Conservation (phyloP, 768 basidiomycete species). For the Termitomyces sp. region DNA sequence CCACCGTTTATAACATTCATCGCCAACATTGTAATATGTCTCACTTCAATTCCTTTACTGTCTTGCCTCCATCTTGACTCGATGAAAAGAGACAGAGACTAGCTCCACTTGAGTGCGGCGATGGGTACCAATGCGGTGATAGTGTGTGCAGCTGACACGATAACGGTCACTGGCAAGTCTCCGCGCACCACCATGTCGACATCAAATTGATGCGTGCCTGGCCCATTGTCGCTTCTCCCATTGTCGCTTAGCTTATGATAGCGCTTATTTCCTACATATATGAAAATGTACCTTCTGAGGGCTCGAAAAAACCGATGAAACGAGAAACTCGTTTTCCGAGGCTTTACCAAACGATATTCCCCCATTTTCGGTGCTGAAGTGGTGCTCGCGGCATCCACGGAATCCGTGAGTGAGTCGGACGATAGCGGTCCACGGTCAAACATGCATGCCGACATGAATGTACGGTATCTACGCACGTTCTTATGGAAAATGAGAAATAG, state of each 20-base stretch:
- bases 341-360: not conserved
- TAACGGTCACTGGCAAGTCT: not conserved
- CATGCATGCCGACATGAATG: constrained; percentile 6
- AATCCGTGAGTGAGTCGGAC: not conserved
- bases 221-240: not conserved
- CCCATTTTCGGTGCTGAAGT: not conserved
- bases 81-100: not conserved
- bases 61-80: not conserved
- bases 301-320: not conserved
- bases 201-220: not conserved
- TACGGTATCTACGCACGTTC: not conserved
- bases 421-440: not conserved
- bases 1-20: not conserved
- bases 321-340: not conserved
- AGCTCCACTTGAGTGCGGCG: not conserved
- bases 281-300: not conserved
- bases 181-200: not conserved
- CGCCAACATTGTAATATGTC: not conserved
- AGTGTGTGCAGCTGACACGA: not conserved
- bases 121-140: constrained; percentile 2
- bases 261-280: not conserved
- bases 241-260: not conserved
- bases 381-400: not conserved
- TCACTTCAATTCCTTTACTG: not conserved
- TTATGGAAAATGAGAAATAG: constrained; percentile 1